Evolutionary conservation across 140 eudicot genomes (phyloP).

Genomic region (Ambrosia hybrid): DNA sequence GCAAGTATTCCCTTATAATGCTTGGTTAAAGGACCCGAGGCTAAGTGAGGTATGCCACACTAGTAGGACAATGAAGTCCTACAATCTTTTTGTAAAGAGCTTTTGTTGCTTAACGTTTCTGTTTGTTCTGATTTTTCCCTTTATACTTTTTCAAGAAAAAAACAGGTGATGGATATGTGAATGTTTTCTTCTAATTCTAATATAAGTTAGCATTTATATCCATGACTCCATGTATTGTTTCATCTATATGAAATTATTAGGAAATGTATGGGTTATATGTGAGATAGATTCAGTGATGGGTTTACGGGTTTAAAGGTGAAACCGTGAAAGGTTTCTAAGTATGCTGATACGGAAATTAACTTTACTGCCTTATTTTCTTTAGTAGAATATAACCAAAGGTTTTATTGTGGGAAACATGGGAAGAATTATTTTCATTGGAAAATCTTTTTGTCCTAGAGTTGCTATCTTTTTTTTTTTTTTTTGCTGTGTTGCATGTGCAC

Average conservation of each 20-base stretch:
- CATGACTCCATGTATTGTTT: not conserved
- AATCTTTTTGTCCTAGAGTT: not conserved
- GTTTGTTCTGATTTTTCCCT: not conserved
- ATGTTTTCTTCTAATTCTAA: not conserved
- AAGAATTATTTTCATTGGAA: not conserved
- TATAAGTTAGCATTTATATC: not conserved
- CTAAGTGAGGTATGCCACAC: constrained; percentile 11
- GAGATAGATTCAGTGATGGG: not conserved
- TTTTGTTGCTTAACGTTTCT: not conserved
- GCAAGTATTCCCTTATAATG: not conserved
- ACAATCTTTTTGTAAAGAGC: not conserved
- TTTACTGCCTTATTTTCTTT: not conserved
- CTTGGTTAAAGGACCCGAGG: not conserved
- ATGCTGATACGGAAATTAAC: not conserved
- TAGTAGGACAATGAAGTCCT: not conserved
- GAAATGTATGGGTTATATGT: not conserved
- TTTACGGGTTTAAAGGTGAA: constrained; percentile 7
- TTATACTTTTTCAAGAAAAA: not conserved
- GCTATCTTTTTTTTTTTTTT: constrained; percentile 9
- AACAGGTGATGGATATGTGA: constrained; percentile 2
- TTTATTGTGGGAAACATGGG: not conserved
- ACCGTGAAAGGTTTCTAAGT: not conserved
- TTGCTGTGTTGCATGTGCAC: constrained; percentile 14
- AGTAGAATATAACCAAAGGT: constrained; percentile 2
- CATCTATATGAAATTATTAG: not conserved